Evolutionary conservation across 2,329 filamentous ascomycete genomes (phyloP), one percentile per base, ranked within the genome.

Genomic region (Didymella glomerata): DNA sequence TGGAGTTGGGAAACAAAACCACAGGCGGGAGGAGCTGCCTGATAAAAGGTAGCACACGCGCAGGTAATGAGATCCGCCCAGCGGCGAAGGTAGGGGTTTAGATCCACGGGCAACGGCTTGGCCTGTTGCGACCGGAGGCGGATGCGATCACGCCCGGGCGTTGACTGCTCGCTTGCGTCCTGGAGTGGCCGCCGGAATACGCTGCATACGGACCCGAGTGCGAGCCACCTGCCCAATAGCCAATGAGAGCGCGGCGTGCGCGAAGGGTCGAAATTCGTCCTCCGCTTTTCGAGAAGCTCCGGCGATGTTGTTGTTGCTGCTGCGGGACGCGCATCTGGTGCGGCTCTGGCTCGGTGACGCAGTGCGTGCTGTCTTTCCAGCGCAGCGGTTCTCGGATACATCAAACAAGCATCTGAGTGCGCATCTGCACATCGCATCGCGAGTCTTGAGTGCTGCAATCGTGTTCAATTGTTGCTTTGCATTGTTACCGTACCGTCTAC

Each of bases 41-140:
- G 52, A 64, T 62, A 60, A 66, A 61, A 58, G 61, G 61, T 58
- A 66, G 63, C 61, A 64, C 58, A 61, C 20, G 40, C 53, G 57
- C 60, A 63, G 53, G 60, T 65, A 64, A 65, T 64, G 49, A 63
- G 58, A 41, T 41, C 30, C 36, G 60, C 48, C 54, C 45, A 57
- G 59, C 47, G 54, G 51, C 61, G 57, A 64, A 53, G 60, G 61
- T 59, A 60, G 60, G 54, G 61, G 51, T 59, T 66, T 49, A 52
- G 52, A 64, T 58, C 55, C 53, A 62, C 56, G 61, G 22, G 57
- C 24, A 54, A 57, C 38, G 52, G 58, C 65, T 70, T 70, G 69
- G 68, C 69, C 42, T 55, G 56, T 38, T 41, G 52, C 48, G 46
- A 44, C 61, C 64, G 69, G 65, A 69, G 60, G 66, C 66, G 70